Percentiles rank a stretch among this genome's conserved stretches.
Conservation (phyloP, 176 grass and related monocot genomes). For the Saccharum officinarum region DNA sequence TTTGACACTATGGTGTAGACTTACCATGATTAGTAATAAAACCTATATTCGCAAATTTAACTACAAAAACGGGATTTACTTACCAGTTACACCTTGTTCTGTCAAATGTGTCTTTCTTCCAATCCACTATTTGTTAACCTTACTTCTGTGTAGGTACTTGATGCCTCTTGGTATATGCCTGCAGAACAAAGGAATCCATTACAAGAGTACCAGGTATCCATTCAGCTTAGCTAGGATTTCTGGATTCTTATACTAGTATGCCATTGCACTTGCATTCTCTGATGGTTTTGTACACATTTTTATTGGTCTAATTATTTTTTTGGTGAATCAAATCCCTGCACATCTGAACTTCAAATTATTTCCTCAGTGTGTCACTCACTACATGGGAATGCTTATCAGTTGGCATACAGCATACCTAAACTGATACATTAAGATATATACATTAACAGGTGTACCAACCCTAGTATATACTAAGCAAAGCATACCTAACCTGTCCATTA, state of each 20-base stretch:
- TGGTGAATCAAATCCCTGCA: background rate
- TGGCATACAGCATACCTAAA: too few relatives aligned
- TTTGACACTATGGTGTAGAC: background rate
- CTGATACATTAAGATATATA: background rate
- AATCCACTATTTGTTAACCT: background rate
- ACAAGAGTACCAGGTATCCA: constrained; percentile 87
- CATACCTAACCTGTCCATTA: background rate
- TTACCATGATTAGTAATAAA: background rate
- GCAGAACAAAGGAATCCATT: constrained; percentile 82
- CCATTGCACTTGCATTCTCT: background rate
- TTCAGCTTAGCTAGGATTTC: background rate
- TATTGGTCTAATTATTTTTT: background rate
- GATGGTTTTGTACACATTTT: background rate
- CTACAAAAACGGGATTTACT: background rate
- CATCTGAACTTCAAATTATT: background rate
- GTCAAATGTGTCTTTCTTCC: background rate
- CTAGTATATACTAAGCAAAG: background rate
- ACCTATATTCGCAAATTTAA: background rate
- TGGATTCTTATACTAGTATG: background rate
- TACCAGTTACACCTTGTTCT: background rate
- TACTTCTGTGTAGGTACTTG: constrained; percentile 62
- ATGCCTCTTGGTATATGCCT: constrained; percentile 99
- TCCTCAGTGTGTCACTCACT: background rate
- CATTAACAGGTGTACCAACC: background rate
- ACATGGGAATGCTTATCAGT: background rate